phyloP scores from a whole-genome alignment of 2,329 filamentous ascomycete species.

The Verticillium tricorpus region DNA sequence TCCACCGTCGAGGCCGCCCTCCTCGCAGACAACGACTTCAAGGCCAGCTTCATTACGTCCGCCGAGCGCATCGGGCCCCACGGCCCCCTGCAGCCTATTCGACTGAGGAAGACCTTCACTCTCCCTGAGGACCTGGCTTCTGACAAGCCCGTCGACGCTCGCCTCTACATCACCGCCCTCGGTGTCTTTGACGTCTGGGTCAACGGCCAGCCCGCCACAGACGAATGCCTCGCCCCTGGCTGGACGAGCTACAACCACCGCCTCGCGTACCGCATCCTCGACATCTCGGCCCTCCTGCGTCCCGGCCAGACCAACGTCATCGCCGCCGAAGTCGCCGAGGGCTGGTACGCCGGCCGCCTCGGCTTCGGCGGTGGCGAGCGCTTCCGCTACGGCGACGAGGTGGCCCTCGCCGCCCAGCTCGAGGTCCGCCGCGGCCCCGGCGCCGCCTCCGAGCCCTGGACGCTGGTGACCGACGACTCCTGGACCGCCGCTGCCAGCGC shows the following conservation, averaged over 20 bases:
- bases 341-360: slow-evolving; percentile 44
- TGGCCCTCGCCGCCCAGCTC: slow-evolving; percentile 23
- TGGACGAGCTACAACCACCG: slow-evolving; percentile 40
- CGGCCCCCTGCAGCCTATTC: slow-evolving; percentile 5
- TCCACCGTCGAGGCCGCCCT: slow-evolving; percentile 5
- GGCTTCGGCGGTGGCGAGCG: slow-evolving; percentile 20
- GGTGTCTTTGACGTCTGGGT: slow-evolving; percentile 32
- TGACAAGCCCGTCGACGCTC: slow-evolving; percentile 10
- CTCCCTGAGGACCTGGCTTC: background rate
- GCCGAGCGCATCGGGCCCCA: background rate
- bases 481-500: slow-evolving; percentile 19
- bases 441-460: slow-evolving; percentile 12
- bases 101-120: slow-evolving; percentile 6
- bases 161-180: slow-evolving; percentile 29
- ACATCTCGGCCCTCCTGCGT: slow-evolving; percentile 30
- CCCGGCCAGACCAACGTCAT: slow-evolving; percentile 31
- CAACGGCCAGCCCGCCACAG: slow-evolving; percentile 27
- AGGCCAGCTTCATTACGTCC: slow-evolving; percentile 5
- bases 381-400: slow-evolving; percentile 25
- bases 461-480: slow-evolving; percentile 22
- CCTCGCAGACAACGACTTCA: slow-evolving; percentile 2
- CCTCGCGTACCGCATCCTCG: slow-evolving; percentile 37
- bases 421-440: slow-evolving; percentile 13
- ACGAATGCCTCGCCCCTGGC: slow-evolving; percentile 32
- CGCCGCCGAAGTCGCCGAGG: slow-evolving; percentile 42